A percentile compares a stretch with the other conserved stretches of the same genome.
These are phyloP conservation scores for Loxodes magnus DNA, from an alignment of 73 alveolate species.

Conservation along the genomic window DNA sequence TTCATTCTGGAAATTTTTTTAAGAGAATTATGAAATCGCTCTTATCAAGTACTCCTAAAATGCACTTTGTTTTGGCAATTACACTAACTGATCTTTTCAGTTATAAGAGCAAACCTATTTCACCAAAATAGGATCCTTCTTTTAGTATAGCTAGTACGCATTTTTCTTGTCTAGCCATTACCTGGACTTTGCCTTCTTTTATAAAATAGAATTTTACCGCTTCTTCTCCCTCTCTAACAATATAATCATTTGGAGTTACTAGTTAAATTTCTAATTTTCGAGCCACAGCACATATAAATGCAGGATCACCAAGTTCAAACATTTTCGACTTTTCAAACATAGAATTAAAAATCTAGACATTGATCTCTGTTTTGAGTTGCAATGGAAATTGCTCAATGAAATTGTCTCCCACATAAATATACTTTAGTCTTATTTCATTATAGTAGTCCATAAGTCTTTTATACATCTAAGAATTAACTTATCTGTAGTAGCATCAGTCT, in stretches of 20 bases:
- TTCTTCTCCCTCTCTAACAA: conserved; percentile 27
- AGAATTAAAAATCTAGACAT: conserved; percentile 24
- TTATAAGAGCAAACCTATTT: conserved; percentile 40
- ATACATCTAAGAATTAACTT: neutral
- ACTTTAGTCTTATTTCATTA: neutral
- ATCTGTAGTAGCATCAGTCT: conserved; percentile 8
- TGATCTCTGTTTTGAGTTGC: conserved; percentile 28
- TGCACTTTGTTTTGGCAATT: conserved; percentile 23
- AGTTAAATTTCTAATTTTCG: conserved; percentile 23
- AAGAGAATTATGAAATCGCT: conserved; percentile 16
- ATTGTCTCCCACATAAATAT: neutral
- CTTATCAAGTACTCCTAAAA: conserved; percentile 16
- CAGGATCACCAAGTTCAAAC: conserved; percentile 45
- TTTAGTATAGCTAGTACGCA: conserved; percentile 25
- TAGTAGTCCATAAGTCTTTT: neutral
- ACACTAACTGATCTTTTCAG: conserved; percentile 28
- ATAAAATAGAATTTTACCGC: conserved; percentile 44
- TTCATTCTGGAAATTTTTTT: conserved; percentile 22
- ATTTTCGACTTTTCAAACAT: conserved; percentile 32
- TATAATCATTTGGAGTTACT: conserved; percentile 18
- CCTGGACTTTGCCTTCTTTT: conserved; percentile 29
- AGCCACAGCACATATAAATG: conserved; percentile 29
- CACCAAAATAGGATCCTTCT: conserved; percentile 59
- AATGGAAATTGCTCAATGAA: conserved; percentile 37
- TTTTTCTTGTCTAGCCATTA: conserved; percentile 30